A percentile compares a stretch with the other conserved stretches of the same genome.
These are phyloP conservation scores for Catharanthus roseus DNA, from an alignment of 257 asterid species.

Conservation along the genomic window DNA sequence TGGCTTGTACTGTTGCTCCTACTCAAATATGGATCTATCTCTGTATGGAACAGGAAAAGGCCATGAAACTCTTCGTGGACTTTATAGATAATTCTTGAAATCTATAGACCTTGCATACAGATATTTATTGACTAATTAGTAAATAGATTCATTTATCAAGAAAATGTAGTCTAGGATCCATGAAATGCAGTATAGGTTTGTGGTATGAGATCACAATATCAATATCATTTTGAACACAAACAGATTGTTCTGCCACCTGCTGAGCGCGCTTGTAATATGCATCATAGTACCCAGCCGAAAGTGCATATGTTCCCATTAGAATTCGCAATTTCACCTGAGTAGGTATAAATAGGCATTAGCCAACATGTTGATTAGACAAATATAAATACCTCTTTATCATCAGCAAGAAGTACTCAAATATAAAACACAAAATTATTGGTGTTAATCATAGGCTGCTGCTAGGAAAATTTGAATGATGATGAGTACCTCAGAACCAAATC, in stretches of 20 bases:
- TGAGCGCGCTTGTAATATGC: slow-evolving; percentile 97
- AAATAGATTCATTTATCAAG: neutral
- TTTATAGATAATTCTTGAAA: neutral
- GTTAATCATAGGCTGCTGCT: neutral
- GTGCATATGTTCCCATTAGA: slow-evolving; percentile 97
- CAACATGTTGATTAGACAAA: neutral
- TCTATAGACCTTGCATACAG: neutral
- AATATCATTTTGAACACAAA: neutral
- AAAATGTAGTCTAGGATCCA: neutral
- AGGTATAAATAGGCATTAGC: neutral
- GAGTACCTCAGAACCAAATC: slow-evolving; percentile 92
- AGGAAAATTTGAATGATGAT: neutral
- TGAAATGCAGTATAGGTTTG: neutral
- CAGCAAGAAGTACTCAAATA: neutral
- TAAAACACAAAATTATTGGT: neutral
- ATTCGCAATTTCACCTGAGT: slow-evolving; percentile 90
- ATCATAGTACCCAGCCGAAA: slow-evolving; percentile 98
- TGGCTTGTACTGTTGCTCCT: neutral
- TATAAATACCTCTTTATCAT: no score
- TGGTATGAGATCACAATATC: neutral
- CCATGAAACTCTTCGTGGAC: neutral
- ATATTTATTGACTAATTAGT: neutral
- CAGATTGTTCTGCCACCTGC: slow-evolving; percentile 46
- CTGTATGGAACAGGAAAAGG: neutral
- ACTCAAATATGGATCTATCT: neutral